Evolutionary conservation across 768 basidiomycete species (phyloP), one percentile per base, ranked within the genome.

Genomic region (Harrya chromipes): DNA sequence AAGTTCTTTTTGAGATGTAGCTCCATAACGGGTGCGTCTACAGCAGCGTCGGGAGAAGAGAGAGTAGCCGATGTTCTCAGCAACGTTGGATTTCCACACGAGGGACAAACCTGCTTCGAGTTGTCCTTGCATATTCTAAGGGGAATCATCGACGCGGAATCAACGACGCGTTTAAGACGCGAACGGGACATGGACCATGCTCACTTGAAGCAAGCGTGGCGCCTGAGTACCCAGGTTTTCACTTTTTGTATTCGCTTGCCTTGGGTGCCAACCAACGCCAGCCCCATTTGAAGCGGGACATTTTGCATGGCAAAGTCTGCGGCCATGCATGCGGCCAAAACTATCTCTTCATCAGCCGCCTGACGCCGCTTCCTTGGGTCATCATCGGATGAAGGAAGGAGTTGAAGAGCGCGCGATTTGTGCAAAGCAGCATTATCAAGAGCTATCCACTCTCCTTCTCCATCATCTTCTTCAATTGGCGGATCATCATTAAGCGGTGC

Each of bases 281-380:
- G 70, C 0, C 89, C 89, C 89, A 98, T 94, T 67, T 97, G 94
- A 43, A 99, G 70, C 55, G 95, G 70, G 19, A 98, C 91, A 61
- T 99, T 99, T 70, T 99, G 97, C 85, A 99, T 97, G 16, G 97
- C 97, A 67, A 94, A 98, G 79, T 99, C 97, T 20, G 90, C 90
- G 9, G 97, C 98, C 89, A 98, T 93, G 65, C 94, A 97, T 16
- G 94, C 97, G 6, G 81, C 83, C 45, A 75, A 76, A 40, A 95
- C 59, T 0, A 56, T 34, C 39, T 74, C 71, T 16, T 74, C 66
- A 36, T 73, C 66, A 59, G 59, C 62, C 52, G 61, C 63, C 42
- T 67, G 68, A 57, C 72, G 72, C 39, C 55, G 53, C 40, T 71
- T 72, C 26, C 60, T 64, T 1, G 10, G 23, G 4, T 59, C 54